Conservation (phyloP, 2,329 filamentous ascomycete genomes). For the Penicillium freii region DNA sequence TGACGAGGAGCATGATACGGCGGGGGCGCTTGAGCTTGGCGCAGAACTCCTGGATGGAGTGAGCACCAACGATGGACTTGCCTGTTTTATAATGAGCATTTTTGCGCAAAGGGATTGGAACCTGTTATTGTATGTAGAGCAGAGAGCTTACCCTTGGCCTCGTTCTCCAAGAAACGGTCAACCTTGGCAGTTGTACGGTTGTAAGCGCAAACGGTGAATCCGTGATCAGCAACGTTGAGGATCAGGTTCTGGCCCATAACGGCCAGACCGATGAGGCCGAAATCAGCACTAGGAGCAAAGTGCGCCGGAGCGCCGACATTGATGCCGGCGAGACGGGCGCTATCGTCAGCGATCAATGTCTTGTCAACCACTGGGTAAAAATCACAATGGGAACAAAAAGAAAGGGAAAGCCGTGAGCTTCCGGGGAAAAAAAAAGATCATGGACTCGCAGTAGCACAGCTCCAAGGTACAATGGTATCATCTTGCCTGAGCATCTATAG, state of each 20-base stretch:
- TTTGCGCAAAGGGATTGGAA: not conserved
- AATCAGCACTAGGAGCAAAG: constrained; percentile 67
- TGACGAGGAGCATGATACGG: constrained; percentile 97
- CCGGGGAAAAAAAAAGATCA: constrained; percentile 3
- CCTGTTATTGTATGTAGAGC: not conserved
- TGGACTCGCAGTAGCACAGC: not conserved
- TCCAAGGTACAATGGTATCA: constrained; percentile 4
- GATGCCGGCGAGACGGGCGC: constrained; percentile 72
- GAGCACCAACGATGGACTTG: constrained; percentile 91
- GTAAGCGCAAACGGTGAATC: constrained; percentile 96
- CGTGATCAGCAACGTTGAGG: constrained; percentile 83
- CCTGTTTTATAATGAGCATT: constrained; percentile 49
- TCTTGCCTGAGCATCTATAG: constrained; percentile 4
- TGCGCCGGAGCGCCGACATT: constrained; percentile 64
- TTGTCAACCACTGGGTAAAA: constrained; percentile 32
- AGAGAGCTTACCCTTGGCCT: constrained; percentile 73
- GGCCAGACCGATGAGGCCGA: constrained; percentile 88
- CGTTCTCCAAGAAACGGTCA: constrained; percentile 86
- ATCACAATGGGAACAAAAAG: not conserved
- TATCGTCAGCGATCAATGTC: constrained; percentile 50
- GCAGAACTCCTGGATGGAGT: constrained; percentile 91
- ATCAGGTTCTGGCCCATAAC: constrained; percentile 90
- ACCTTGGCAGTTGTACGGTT: constrained; percentile 99
- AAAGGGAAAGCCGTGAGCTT: constrained; percentile 6
- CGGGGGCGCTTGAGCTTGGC: constrained; percentile 96